Percentiles rank a stretch among this genome's conserved stretches.
These are phyloP conservation scores for Salix purpurea DNA, from an alignment of 345 rosid species.

Conservation along the genomic window DNA sequence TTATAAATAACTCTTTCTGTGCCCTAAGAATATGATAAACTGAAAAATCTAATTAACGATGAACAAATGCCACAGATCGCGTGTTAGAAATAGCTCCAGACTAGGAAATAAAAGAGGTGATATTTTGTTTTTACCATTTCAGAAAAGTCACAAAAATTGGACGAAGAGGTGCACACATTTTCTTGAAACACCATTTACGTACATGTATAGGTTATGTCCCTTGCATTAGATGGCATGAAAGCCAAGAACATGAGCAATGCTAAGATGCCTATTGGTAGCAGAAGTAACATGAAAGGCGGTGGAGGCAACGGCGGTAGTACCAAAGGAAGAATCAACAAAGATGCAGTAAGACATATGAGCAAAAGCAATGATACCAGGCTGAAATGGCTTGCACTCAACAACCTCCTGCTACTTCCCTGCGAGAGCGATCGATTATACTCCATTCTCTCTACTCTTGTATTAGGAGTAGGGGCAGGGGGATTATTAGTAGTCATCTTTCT, in stretches of 20 bases:
- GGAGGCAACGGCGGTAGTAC: conserved; percentile 82
- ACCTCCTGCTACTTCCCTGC: conserved; percentile 29
- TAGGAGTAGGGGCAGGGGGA: neutral
- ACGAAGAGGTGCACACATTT: neutral
- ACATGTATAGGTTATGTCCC: conserved; percentile 40
- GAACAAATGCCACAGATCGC: neutral
- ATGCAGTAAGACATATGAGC: conserved; percentile 58
- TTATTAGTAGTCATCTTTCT: conserved; percentile 6
- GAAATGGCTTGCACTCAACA: conserved; percentile 46
- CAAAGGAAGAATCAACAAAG: conserved; percentile 69
- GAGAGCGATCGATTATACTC: conserved; percentile 29
- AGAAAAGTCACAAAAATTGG: neutral
- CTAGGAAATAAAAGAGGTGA: neutral
- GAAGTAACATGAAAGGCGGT: conserved; percentile 71
- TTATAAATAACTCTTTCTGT: neutral
- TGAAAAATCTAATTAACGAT: too few species aligned
- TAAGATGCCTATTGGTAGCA: conserved; percentile 68
- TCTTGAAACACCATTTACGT: conserved; percentile 31
- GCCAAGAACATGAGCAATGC: conserved; percentile 65
- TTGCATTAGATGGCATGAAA: conserved; percentile 55
- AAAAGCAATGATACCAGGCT: conserved; percentile 58
- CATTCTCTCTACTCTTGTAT: conserved; percentile 13
- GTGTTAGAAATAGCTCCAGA: too few species aligned
- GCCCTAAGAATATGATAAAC: neutral
- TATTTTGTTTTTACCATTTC: neutral